Conservation (phyloP, 2,329 filamentous ascomycete species). For the Herpotrichia juniperi region DNA sequence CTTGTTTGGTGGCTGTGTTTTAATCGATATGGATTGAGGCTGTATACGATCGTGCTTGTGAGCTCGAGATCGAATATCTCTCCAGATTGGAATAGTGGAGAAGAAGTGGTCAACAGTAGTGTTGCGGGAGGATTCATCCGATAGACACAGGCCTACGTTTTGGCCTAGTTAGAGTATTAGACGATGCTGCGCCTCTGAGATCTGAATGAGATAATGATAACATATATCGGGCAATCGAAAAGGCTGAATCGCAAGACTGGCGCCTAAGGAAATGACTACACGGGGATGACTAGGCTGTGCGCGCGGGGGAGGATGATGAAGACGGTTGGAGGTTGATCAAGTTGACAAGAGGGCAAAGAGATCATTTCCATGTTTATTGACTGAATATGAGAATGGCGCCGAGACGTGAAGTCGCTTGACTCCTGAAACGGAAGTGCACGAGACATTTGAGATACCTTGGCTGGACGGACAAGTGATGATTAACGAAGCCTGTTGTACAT, state of each 20-base stretch:
- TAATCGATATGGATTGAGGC: background rate
- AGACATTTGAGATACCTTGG: conserved; percentile 21
- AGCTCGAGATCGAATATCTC: conserved; percentile 8
- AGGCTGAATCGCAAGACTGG: conserved; percentile 31
- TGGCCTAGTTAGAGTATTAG: conserved; percentile 24
- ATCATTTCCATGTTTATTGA: conserved; percentile 6
- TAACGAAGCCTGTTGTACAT: conserved; percentile 36
- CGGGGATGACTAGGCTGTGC: background rate
- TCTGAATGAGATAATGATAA: background rate
- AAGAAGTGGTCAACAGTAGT: background rate
- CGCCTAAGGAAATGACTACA: conserved; percentile 27
- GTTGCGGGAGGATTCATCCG: conserved; percentile 22
- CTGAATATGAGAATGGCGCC: background rate
- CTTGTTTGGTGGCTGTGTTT: conserved; percentile 1
- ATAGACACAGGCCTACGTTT: conserved; percentile 22
- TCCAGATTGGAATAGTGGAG: background rate
- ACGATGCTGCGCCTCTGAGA: conserved; percentile 29
- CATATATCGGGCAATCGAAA: conserved; percentile 14
- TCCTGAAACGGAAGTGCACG: conserved; percentile 13
- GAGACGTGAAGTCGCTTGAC: conserved; percentile 12
- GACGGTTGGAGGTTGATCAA: background rate
- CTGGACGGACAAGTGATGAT: conserved; percentile 20
- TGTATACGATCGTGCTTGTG: background rate
- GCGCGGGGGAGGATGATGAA: conserved; percentile 2
- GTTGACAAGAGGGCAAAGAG: conserved; percentile 3